Evolutionary conservation across 140 eudicot genomes (phyloP), one percentile per base, ranked within the genome.

Genomic region (Ambrosia hybrid): DNA sequence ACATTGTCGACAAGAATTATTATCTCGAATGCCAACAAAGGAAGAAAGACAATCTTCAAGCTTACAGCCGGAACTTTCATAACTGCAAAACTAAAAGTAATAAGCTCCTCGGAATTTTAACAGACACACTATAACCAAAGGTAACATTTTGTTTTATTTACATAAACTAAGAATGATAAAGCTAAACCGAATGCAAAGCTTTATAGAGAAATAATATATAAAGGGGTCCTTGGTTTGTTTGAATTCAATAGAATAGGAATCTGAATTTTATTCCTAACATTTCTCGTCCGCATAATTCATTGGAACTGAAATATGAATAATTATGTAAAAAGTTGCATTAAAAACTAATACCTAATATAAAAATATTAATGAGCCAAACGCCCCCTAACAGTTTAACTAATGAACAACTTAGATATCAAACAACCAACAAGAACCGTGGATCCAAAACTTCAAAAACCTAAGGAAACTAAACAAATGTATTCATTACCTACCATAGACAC

Each of bases 31-130:
- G 88, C 92, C 73, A 92, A 81, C 80, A 92, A 70, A 12, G 98
- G 98, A 70, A 90, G 64, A 81, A 87, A 89, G 68, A 89, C 95
- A 34, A 92, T 83, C 95, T 92, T 92, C 84, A 92, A 76, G 77
- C 60, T 73, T 70, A 92, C 80, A 80, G 85, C 96, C 77, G 96
- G 81, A 80, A 71, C 48, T 56, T 56, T 72, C 68, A 45, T 16
- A 64, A 34, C 78, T 78, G 61, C 70, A 48, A 45, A 34, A 71
- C 15, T 65, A 16, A 65, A 30, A 56, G 45, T 34, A 39, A 70
- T 51, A 64, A 55, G 12, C 46, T 55, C 43, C n/a, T 70, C 7
- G 61, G 39, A 51, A 77, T 65, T 30, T 51, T 61, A 53, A 78
- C 51, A 30, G 16, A 26, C n/a, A 51, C 21, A 57, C 14, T 13